Evolutionary conservation across 1,139 yeast genomes (phyloP).

Genomic region (Nakaseomyces sp.): DNA sequence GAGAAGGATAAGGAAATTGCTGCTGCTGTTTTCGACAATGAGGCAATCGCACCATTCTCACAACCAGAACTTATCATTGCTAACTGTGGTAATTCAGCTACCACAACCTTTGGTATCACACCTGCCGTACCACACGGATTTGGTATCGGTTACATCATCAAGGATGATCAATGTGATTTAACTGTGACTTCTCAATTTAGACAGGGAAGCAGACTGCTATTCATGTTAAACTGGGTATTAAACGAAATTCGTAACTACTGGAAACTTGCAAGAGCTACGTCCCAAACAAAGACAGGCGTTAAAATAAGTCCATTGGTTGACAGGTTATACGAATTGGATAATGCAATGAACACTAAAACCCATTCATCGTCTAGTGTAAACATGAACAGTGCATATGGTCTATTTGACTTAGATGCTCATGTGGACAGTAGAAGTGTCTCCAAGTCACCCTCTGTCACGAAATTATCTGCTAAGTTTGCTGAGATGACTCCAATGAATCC

Average conservation of each 20-base stretch:
- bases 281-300: slow-evolving; percentile 33
- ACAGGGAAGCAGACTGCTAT: slow-evolving; percentile 60
- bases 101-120: slow-evolving; percentile 63
- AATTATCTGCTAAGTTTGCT: slow-evolving; percentile 17
- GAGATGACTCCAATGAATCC: slow-evolving; percentile 13
- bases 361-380: slow-evolving; percentile 13
- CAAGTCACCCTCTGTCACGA: slow-evolving; percentile 15
- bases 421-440: slow-evolving; percentile 25
- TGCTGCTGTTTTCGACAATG: slow-evolving; percentile 33
- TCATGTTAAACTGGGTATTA: slow-evolving; percentile 53
- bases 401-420: slow-evolving; percentile 59
- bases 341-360: slow-evolving; percentile 22
- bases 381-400: slow-evolving; percentile 63
- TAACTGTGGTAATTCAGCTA: slow-evolving; percentile 75
- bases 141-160: slow-evolving; percentile 69
- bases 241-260: slow-evolving; percentile 42
- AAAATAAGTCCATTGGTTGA: slow-evolving; percentile 31
- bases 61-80: slow-evolving; percentile 40
- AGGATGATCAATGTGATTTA: slow-evolving; percentile 56
- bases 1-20: slow-evolving; percentile 29
- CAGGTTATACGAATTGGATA: slow-evolving; percentile 28
- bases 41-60: slow-evolving; percentile 40
- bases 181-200: slow-evolving; percentile 61
- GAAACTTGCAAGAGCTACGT: slow-evolving; percentile 34
- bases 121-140: slow-evolving; percentile 71